Conservation (phyloP, 106 monocot species). For the Acorus calamus region DNA sequence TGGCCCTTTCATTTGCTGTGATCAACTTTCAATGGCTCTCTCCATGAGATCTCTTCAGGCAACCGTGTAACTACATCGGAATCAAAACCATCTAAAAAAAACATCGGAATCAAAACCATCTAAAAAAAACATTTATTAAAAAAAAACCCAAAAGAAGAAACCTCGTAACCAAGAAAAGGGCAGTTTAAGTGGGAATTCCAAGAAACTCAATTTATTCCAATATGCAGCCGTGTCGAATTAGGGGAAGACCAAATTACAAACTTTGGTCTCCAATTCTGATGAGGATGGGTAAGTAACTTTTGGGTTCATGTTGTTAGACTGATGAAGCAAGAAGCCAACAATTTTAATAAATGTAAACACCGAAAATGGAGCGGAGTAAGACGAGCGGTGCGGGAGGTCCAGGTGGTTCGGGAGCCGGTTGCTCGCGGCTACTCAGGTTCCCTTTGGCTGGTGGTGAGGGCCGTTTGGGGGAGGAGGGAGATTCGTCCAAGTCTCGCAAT, state of each 20-base stretch:
- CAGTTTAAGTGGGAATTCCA: background rate
- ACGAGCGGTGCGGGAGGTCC: too few species aligned
- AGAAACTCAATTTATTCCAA: conserved; percentile 89
- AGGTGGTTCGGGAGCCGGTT: too few species aligned
- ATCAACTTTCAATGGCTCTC: conserved; percentile 67
- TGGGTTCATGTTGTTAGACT: too few species aligned
- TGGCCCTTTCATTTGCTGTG: conserved; percentile 85
- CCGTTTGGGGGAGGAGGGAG: too few species aligned
- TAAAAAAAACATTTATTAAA: conserved; percentile 52
- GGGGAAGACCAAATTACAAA: conserved; percentile 40
- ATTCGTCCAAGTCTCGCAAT: too few species aligned
- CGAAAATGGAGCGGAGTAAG: too few species aligned
- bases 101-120: conserved; percentile 90
- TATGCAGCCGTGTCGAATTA: conserved; percentile 91
- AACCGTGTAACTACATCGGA: conserved; percentile 57
- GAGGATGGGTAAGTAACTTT: too few species aligned
- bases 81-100: conserved; percentile 85
- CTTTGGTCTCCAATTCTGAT: too few species aligned
- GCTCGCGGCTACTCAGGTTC: too few species aligned
- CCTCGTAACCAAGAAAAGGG: background rate
- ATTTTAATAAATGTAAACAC: too few species aligned
- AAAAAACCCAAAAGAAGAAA: conserved; percentile 12
- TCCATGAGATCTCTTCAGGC: conserved; percentile 48
- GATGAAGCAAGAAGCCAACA: too few species aligned
- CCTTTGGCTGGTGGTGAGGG: too few species aligned